These are phyloP conservation scores for Plasmodium berghei DNA, from an alignment of 169 alveolate genomes.

Conservation along the genomic window DNA sequence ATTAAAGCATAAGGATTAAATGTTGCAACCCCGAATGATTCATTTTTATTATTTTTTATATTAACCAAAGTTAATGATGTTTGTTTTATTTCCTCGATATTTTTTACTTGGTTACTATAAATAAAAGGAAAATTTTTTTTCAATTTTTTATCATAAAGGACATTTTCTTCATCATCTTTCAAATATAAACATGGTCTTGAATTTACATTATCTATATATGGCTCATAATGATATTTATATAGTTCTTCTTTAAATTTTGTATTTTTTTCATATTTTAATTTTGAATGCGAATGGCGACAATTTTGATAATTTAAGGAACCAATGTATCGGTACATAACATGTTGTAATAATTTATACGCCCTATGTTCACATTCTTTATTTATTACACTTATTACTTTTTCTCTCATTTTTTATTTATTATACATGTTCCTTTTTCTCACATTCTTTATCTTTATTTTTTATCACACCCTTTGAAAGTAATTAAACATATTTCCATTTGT, in stretches of 20 bases:
- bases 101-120: constrained; percentile 60
- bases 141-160: constrained; percentile 38
- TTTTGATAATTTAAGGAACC: too few relatives aligned
- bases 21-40: constrained; percentile 62
- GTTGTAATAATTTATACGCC: too few relatives aligned
- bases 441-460: too few relatives aligned
- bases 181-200: constrained; percentile 48
- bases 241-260: constrained; percentile 69
- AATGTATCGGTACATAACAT: too few relatives aligned
- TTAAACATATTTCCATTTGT: too few relatives aligned
- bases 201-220: constrained; percentile 40
- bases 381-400: too few relatives aligned
- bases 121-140: constrained; percentile 58
- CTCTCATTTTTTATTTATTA: too few relatives aligned
- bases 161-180: constrained; percentile 18
- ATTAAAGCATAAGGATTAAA: constrained; percentile 68
- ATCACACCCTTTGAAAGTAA: too few relatives aligned
- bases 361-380: too few relatives aligned
- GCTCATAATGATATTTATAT: constrained; percentile 60
- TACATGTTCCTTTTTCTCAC: too few relatives aligned
- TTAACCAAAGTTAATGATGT: constrained; percentile 44
- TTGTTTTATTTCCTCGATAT: constrained; percentile 48
- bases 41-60: constrained; percentile 44
- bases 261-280: constrained; percentile 37
- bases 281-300: not conserved